phyloP scores from a whole-genome alignment of 2,329 filamentous ascomycete genomes.

The Whalleya microplaca region DNA sequence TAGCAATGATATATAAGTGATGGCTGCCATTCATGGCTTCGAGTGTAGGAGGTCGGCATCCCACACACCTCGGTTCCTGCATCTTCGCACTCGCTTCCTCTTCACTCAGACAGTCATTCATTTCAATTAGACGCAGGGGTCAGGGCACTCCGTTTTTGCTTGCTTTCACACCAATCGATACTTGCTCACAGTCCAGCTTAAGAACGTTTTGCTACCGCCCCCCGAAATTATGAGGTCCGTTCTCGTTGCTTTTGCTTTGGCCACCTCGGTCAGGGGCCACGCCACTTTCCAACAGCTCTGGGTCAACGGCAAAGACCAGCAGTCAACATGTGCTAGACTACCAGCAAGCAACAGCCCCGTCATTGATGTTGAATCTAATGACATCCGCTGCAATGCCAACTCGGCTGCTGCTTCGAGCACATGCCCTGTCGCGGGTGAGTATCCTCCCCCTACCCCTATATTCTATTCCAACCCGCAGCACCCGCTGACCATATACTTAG shows the following conservation, averaged over 20 bases:
- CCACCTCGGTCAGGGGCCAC: slow-evolving; percentile 46
- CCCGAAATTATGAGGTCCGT: slow-evolving; percentile 47
- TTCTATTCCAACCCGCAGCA: no score
- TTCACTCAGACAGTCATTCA: not conserved
- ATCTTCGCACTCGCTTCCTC: no score
- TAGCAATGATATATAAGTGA: no score
- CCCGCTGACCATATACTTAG: slow-evolving; percentile 16
- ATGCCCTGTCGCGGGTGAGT: slow-evolving; percentile 44
- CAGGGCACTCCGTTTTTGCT: not conserved
- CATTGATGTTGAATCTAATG: slow-evolving; percentile 44
- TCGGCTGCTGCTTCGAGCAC: slow-evolving; percentile 42
- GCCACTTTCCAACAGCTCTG: slow-evolving; percentile 57
- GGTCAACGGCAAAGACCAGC: slow-evolving; percentile 50
- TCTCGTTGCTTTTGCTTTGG: slow-evolving; percentile 38
- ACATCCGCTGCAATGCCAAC: slow-evolving; percentile 48
- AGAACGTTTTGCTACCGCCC: no score
- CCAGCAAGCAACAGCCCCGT: slow-evolving; percentile 57
- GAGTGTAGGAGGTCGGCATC: no score
- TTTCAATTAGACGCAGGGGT: not conserved
- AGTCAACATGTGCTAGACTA: slow-evolving; percentile 50
- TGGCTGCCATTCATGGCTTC: no score
- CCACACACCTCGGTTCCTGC: no score
- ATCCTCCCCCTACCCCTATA: no score
- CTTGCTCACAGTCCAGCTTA: no score
- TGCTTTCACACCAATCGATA: not conserved